Evolutionary conservation across 2,329 filamentous ascomycete genomes (phyloP), one percentile per base, ranked within the genome.

Genomic region (Fusarium mangiferae): DNA sequence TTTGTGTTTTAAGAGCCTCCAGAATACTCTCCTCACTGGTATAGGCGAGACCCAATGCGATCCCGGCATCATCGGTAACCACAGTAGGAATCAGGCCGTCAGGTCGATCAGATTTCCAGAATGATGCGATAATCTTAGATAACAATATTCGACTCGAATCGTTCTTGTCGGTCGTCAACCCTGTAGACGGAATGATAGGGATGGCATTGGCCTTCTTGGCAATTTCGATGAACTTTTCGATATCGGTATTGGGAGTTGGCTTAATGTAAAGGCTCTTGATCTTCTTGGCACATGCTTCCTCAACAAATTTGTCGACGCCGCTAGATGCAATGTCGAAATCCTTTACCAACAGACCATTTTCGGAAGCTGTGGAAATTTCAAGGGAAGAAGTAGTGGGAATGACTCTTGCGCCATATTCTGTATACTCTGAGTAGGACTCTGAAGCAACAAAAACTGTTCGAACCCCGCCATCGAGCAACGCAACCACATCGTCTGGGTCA

Each of bases 1-100:
- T 87, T 77, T 88, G 86, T 11, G 94, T 97, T 78, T 90, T 90
- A 69, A 99, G 81, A 42, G 96, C 96, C 84, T 97, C 96, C 14
- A 91, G 87, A 39, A 99, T 91, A 81, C 96, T 98, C 82, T 97
- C 94, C 72, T 93, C 90, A 80, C 94, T 98, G 83, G 95, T 98
- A 87, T 98, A 99, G 24, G 98, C 96, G 73, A 99, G 85, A 2
- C 96, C 96, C 20, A 99, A 86, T 14, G 94, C 94, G 26, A 93
- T 87, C 3, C 95, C 95, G 55, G 92, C 87, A 85, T 98, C 94
- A 80, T 99, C 94, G 3, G 93, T 95, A 13, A 99, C 96, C 8
- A 98, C 89, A 0, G 96, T 99, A 4, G 96, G 92, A 75, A 97
- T 90, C 14, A 99, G 88, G 14, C 93, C 92, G 80, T 98, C 97